Evolutionary conservation across 2,329 filamentous ascomycete genomes (phyloP).

Genomic region (Curvularia sp.): DNA sequence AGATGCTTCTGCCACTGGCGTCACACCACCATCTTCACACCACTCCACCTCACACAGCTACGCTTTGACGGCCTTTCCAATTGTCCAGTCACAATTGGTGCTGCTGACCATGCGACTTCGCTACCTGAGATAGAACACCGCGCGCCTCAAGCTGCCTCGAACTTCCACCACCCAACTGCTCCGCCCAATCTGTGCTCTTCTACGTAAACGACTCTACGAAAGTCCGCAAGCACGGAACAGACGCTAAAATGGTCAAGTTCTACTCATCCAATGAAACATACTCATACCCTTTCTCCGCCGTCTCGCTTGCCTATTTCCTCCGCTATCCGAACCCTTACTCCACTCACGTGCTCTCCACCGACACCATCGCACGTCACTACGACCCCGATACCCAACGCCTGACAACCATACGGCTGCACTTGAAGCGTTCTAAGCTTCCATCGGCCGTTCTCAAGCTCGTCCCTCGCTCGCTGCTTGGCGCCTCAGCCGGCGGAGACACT

Average conservation of each 20-base stretch:
- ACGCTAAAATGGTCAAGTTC: constrained; percentile 58
- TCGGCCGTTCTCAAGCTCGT: constrained; percentile 77
- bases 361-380: constrained; percentile 77
- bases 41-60: constrained; percentile 10
- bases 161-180: constrained; percentile 17
- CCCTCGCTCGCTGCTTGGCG: constrained; percentile 72
- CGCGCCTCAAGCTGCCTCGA: constrained; percentile 28
- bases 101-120: constrained; percentile 39
- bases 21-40: constrained; percentile 28
- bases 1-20: constrained; percentile 18
- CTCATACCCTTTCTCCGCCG: constrained; percentile 81
- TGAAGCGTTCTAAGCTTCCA: constrained; percentile 82
- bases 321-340: constrained; percentile 88
- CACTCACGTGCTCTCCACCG: constrained; percentile 81
- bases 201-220: constrained; percentile 1
- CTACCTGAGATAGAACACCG: constrained; percentile 33
- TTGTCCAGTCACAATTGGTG: constrained; percentile 29
- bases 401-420: constrained; percentile 78
- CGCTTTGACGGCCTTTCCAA: constrained; percentile 19
- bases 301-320: constrained; percentile 87
- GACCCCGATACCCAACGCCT: constrained; percentile 77
- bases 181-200: not conserved
- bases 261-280: constrained; percentile 70
- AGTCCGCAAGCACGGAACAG: not conserved
- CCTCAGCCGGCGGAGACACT: constrained; percentile 64